phyloP scores from a whole-genome alignment of 2,329 filamentous ascomycete genomes.

The Botrytis deweyae region DNA sequence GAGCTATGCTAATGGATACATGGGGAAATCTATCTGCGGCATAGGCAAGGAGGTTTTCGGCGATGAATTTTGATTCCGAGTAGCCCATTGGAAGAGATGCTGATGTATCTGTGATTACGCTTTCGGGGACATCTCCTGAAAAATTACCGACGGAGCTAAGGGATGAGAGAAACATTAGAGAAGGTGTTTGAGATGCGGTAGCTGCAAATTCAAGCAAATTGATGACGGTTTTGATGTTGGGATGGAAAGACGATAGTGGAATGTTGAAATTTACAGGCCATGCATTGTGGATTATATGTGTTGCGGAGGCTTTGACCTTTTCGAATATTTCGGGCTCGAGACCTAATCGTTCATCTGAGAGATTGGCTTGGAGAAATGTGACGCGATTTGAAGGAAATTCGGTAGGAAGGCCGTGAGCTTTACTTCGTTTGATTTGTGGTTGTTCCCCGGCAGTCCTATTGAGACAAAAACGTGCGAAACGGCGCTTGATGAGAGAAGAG shows the following conservation, averaged over 20 bases:
- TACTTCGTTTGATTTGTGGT: conserved; percentile 25
- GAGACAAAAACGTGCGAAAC: conserved; percentile 47
- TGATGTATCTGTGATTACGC: background rate
- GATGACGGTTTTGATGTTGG: conserved; percentile 41
- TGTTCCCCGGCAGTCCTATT: conserved; percentile 41
- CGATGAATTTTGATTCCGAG: conserved; percentile 33
- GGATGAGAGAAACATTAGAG: conserved; percentile 36
- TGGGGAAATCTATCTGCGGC: conserved; percentile 37
- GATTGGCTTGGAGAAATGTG: conserved; percentile 51
- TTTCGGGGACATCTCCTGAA: conserved; percentile 32
- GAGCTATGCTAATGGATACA: conserved; percentile 44
- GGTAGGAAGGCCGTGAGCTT: background rate
- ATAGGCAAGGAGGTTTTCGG: conserved; percentile 43
- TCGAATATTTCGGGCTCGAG: conserved; percentile 35
- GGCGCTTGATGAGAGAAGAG: conserved; percentile 34
- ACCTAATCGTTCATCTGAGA: conserved; percentile 49
- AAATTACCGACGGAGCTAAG: conserved; percentile 26
- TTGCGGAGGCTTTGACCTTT: conserved; percentile 24
- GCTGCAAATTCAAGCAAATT: conserved; percentile 39
- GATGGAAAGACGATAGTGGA: conserved; percentile 39
- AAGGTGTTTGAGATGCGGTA: background rate
- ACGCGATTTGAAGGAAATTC: conserved; percentile 37
- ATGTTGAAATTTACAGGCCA: conserved; percentile 45
- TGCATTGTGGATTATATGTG: conserved; percentile 27
- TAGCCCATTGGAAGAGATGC: conserved; percentile 31